Evolutionary conservation across 352 stramenopile species (phyloP).

Genomic region (Poterioochromonas sp.): DNA sequence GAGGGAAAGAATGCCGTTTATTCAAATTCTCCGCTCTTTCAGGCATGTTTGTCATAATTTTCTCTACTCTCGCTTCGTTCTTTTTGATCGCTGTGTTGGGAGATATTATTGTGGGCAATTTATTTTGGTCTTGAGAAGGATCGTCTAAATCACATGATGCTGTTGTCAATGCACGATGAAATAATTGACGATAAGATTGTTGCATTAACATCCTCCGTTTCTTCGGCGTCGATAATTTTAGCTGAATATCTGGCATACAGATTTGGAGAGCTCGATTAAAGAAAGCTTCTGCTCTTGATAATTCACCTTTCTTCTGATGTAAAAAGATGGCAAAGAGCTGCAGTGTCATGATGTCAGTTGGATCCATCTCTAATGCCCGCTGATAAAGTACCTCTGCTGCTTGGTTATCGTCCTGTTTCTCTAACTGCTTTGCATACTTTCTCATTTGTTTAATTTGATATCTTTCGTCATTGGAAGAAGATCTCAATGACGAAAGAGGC

Average conservation of each 20-base stretch:
- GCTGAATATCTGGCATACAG: neutral
- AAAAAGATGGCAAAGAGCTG: slow-evolving; percentile 25
- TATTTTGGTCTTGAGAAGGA: no score
- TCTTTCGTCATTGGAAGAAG: no score
- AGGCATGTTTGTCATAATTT: no score
- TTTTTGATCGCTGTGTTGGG: no score
- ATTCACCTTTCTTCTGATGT: slow-evolving; percentile 24
- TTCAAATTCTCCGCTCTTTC: no score
- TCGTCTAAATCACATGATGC: no score
- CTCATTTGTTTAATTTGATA: slow-evolving; percentile 8
- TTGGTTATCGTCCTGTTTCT: neutral
- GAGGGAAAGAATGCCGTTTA: no score
- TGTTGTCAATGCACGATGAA: no score
- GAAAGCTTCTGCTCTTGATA: slow-evolving; percentile 28
- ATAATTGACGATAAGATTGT: neutral
- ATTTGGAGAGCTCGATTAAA: slow-evolving; percentile 28
- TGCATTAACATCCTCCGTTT: neutral
- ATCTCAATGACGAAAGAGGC: no score
- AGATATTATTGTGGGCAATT: no score
- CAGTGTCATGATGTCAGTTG: slow-evolving; percentile 10
- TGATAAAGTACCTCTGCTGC: slow-evolving; percentile 13
- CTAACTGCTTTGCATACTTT: neutral
- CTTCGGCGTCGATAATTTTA: neutral
- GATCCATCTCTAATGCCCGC: slow-evolving; percentile 24
- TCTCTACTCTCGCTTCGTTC: no score